Evolutionary conservation across 1,284 basidiomycete species (phyloP).

Genomic region (Fistulinella cinereoalba): DNA sequence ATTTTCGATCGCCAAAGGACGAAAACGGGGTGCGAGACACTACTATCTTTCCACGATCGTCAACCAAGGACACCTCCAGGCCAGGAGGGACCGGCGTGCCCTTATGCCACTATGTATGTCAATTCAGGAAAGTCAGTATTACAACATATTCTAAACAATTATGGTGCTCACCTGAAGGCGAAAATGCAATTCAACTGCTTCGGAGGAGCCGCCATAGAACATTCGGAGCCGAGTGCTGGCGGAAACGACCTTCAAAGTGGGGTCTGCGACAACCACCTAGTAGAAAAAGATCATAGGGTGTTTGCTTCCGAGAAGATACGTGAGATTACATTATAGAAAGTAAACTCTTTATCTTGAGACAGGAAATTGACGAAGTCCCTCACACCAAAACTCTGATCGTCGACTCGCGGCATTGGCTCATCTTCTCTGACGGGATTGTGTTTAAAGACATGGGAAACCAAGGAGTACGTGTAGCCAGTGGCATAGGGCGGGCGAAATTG

Average conservation of each 20-base stretch:
- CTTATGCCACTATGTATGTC: slow-evolving; percentile 5
- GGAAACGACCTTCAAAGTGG: slow-evolving; percentile 10
- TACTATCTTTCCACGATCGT: slow-evolving; percentile 5
- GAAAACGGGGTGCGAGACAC: slow-evolving; percentile 1
- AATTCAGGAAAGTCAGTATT: neutral
- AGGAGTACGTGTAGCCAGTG: slow-evolving; percentile 2
- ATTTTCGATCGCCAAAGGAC: neutral
- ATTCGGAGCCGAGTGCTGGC: slow-evolving; percentile 11
- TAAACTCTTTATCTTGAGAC: neutral
- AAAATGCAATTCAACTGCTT: neutral
- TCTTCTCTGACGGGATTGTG: neutral
- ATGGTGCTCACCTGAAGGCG: neutral
- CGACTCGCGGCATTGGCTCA: neutral
- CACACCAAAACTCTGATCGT: neutral
- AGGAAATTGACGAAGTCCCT: slow-evolving; percentile 6
- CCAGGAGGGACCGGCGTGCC: neutral
- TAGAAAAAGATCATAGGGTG: neutral
- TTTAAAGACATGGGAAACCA: slow-evolving; percentile 10
- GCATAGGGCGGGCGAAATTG: slow-evolving; percentile 8
- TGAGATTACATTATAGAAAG: slow-evolving; percentile 13
- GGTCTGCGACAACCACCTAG: slow-evolving; percentile 13
- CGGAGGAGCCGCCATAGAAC: neutral
- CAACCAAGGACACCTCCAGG: slow-evolving; percentile 7
- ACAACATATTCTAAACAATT: neutral
- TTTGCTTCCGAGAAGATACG: neutral